These are phyloP conservation scores for Trichoderma virens DNA, from an alignment of 495 filamentous ascomycete genomes.

Conservation along the genomic window DNA sequence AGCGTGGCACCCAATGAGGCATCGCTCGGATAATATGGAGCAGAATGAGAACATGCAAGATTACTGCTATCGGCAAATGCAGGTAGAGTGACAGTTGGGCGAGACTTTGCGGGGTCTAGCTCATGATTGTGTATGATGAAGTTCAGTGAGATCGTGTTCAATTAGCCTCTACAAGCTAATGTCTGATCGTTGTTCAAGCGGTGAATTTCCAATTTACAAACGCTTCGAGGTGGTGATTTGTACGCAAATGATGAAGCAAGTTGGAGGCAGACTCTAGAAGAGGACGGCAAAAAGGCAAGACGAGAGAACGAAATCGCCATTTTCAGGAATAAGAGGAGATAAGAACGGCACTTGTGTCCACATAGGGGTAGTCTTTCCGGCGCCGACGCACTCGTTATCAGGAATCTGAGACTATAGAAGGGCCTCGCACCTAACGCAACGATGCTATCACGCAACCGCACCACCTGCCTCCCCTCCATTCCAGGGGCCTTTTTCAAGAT, in stretches of 20 bases:
- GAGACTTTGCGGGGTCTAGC: background rate
- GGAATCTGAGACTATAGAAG: background rate
- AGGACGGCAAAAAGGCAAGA: no score
- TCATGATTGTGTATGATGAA: background rate
- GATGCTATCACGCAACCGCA: slow-evolving; percentile 7
- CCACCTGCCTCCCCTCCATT: background rate
- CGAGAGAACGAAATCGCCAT: no score
- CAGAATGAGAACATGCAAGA: background rate
- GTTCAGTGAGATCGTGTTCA: no score
- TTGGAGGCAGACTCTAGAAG: no score
- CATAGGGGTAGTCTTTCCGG: background rate
- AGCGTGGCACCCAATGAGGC: background rate
- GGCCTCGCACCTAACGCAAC: background rate
- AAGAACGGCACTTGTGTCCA: background rate
- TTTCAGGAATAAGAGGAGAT: no score
- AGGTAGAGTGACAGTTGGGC: background rate
- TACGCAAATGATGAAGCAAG: no score
- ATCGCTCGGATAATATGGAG: background rate
- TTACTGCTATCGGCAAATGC: background rate
- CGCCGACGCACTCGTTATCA: background rate
- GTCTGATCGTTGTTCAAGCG: no score
- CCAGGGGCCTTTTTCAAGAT: background rate
- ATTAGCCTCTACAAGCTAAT: no score
- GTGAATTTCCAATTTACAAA: no score
- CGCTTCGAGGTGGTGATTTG: no score